A percentile compares a stretch with the other conserved stretches of the same genome.
Conservation (phyloP, 176 grass and related monocot genomes). For the Carex kokanica region DNA sequence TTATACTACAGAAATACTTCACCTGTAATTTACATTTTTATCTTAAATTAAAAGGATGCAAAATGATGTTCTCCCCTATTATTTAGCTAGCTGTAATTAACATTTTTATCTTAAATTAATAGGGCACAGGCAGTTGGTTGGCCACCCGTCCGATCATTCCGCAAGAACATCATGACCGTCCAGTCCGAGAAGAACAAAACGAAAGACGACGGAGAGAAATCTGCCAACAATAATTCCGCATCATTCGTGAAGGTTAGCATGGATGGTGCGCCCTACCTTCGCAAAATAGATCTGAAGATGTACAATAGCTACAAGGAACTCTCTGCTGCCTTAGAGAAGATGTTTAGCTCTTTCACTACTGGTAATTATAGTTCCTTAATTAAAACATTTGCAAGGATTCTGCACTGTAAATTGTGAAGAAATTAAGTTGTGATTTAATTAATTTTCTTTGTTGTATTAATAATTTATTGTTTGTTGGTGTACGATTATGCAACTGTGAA, state of each 20-base stretch:
- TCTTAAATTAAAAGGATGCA: slow-evolving; percentile 43
- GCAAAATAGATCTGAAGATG: slow-evolving; percentile 92
- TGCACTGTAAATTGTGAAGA: not conserved
- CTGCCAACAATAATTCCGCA: slow-evolving; percentile 25
- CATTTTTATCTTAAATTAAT: slow-evolving; percentile 19
- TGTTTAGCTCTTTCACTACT: slow-evolving; percentile 81
- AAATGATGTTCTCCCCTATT: no score
- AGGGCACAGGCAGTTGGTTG: slow-evolving; percentile 94
- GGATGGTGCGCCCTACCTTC: slow-evolving; percentile 86
- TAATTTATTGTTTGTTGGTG: not conserved
- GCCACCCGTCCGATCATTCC: slow-evolving; percentile 90
- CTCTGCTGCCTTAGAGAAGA: slow-evolving; percentile 71
- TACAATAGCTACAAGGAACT: slow-evolving; percentile 89
- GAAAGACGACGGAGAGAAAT: slow-evolving; percentile 62
- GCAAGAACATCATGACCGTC: slow-evolving; percentile 82
- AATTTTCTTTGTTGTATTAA: not conserved
- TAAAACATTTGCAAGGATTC: not conserved
- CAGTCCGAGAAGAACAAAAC: slow-evolving; percentile 48
- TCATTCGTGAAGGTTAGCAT: slow-evolving; percentile 95
- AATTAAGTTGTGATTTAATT: not conserved
- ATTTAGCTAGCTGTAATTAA: not conserved
- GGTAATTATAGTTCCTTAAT: slow-evolving; percentile 21
- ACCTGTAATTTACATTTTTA: not conserved
- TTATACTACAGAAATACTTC: no score
- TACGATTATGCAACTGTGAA: slow-evolving; percentile 11